Conservation (phyloP, 1,139 yeast genomes). For the Lodderomyces metapsilosis region DNA sequence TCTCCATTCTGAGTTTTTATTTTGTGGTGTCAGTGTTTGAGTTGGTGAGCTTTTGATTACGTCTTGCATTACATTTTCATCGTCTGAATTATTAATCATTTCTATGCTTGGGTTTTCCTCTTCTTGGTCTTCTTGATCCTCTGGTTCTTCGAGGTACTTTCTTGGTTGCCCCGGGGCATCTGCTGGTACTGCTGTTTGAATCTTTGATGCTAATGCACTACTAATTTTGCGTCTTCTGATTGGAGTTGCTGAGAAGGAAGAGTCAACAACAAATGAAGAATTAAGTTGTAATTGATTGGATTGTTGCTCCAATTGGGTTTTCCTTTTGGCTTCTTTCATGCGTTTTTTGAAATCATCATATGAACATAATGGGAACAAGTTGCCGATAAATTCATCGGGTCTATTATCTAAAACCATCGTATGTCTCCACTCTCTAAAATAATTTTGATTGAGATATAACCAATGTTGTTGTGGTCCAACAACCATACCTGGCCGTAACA, state of each 20-base stretch:
- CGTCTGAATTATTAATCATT: slow-evolving; percentile 40
- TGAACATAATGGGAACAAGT: slow-evolving; percentile 67
- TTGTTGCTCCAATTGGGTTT: slow-evolving; percentile 27
- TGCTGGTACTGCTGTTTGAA: slow-evolving; percentile 78
- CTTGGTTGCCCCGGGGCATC: slow-evolving; percentile 98
- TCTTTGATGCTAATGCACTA: slow-evolving; percentile 65
- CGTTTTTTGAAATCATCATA: slow-evolving; percentile 52
- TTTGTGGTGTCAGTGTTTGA: slow-evolving; percentile 15
- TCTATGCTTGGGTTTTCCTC: slow-evolving; percentile 18
- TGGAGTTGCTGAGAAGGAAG: slow-evolving; percentile 62
- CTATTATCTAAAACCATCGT: slow-evolving; percentile 80
- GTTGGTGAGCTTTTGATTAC: slow-evolving; percentile 24
- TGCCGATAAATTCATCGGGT: slow-evolving; percentile 75
- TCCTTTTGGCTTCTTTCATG: slow-evolving; percentile 44
- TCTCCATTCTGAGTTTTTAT: slow-evolving; percentile 31
- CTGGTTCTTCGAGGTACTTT: slow-evolving; percentile 49
- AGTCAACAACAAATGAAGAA: slow-evolving; percentile 21
- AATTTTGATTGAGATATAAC: slow-evolving; percentile 93
- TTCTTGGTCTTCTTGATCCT: slow-evolving; percentile 15
- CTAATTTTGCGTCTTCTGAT: slow-evolving; percentile 68
- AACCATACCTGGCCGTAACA: slow-evolving; percentile 98
- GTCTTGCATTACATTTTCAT: slow-evolving; percentile 25
- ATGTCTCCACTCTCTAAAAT: slow-evolving; percentile 92
- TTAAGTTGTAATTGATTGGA: slow-evolving; percentile 17
- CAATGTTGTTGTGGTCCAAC: slow-evolving; percentile 99